Conservation (phyloP, 495 filamentous ascomycete genomes). For the Hypoxylon lenormandii region DNA sequence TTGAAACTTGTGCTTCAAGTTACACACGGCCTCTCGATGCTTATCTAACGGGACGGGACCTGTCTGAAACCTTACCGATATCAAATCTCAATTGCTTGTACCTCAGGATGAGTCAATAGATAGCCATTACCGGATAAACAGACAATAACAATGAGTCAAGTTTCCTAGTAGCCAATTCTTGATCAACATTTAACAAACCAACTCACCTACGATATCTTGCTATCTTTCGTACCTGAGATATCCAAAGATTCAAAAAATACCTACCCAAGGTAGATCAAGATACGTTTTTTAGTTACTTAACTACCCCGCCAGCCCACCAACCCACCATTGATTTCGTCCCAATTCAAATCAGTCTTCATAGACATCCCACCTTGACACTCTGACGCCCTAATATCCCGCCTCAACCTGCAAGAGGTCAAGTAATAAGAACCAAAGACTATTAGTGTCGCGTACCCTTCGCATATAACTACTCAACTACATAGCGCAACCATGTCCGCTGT, state of each 20-base stretch:
- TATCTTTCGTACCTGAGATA: too few species aligned
- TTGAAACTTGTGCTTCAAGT: slow-evolving; percentile 37
- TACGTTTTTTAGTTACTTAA: neutral
- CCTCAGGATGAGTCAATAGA: slow-evolving; percentile 29
- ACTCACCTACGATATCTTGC: too few species aligned
- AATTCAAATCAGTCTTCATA: slow-evolving; percentile 27
- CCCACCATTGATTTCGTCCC: slow-evolving; percentile 20
- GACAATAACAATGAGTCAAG: neutral
- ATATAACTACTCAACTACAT: slow-evolving; percentile 22
- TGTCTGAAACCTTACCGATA: slow-evolving; percentile 26
- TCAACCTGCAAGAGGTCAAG: too few species aligned
- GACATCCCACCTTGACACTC: slow-evolving; percentile 12
- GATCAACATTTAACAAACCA: too few species aligned
- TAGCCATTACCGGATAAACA: slow-evolving; percentile 7
- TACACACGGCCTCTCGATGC: slow-evolving; percentile 23
- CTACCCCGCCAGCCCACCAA: slow-evolving; percentile 25
- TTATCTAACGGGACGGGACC: slow-evolving; percentile 28
- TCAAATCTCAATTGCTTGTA: slow-evolving; percentile 13
- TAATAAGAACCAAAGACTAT: too few species aligned
- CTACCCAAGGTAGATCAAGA: too few species aligned
- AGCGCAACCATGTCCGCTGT: slow-evolving; percentile 52
- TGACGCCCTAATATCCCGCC: neutral
- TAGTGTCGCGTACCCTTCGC: neutral
- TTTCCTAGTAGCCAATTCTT: too few species aligned
- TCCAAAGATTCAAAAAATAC: neutral